A percentile compares a stretch with the other conserved stretches of the same genome.
Conservation (phyloP, 768 basidiomycete genomes). For the Amanita thiersii region DNA sequence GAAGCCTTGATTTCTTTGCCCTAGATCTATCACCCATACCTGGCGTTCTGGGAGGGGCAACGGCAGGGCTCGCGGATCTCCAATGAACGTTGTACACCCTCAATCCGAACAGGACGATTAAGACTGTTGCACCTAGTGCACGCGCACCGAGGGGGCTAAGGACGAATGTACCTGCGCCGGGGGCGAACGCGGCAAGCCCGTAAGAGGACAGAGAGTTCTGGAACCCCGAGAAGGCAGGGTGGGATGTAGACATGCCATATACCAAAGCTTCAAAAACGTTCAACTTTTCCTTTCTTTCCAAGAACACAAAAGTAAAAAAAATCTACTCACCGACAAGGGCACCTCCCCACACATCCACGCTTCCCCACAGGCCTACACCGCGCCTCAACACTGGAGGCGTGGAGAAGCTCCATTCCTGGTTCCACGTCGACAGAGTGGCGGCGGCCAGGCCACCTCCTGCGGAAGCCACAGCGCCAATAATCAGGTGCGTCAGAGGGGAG, state of each 20-base stretch:
- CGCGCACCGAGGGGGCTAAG: constrained; percentile 22
- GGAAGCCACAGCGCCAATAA: constrained; percentile 40
- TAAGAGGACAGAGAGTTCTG: constrained; percentile 14
- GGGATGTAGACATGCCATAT: constrained; percentile 22
- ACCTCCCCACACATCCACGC: constrained; percentile 46
- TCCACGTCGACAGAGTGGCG: constrained; percentile 35
- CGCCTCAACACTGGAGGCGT: constrained; percentile 37
- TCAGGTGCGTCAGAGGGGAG: constrained; percentile 36
- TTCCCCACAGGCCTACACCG: constrained; percentile 29
- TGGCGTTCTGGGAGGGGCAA: background rate
- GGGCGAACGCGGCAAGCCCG: constrained; percentile 10
- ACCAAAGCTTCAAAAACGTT: constrained; percentile 17
- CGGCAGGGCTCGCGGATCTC: constrained; percentile 7
- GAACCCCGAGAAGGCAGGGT: constrained; percentile 21
- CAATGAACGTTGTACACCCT: constrained; percentile 23
- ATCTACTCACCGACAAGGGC: constrained; percentile 29
- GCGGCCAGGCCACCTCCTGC: constrained; percentile 37
- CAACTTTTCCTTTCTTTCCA: background rate
- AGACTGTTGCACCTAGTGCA: constrained; percentile 22
- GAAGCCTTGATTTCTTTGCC: background rate
- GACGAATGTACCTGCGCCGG: constrained; percentile 9
- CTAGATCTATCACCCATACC: background rate
- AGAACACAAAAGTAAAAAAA: background rate
- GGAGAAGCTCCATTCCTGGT: constrained; percentile 33
- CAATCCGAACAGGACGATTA: constrained; percentile 25